phyloP scores from a whole-genome alignment of 2,329 filamentous ascomycete genomes.

The Hortaea sp. region DNA sequence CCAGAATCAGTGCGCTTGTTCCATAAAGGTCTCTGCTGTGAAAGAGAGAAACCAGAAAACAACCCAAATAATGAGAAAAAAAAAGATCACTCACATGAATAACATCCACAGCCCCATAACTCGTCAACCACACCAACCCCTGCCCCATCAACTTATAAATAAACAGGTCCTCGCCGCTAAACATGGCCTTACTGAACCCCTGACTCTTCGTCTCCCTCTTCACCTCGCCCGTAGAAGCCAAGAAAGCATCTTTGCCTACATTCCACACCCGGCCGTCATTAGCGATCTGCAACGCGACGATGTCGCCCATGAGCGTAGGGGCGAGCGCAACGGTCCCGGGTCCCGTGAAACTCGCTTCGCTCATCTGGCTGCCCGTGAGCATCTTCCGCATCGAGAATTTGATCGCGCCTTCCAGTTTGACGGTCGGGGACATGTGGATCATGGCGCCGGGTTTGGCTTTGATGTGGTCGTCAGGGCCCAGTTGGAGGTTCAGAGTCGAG shows the following conservation, averaged over 20 bases:
- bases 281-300: conserved; percentile 58
- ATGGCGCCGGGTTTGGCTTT: conserved; percentile 71
- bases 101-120: conserved; percentile 82
- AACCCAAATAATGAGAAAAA: neutral
- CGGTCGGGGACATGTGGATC: conserved; percentile 81
- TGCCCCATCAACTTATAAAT: conserved; percentile 72
- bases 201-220: conserved; percentile 71
- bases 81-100: conserved; percentile 60
- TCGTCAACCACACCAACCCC: conserved; percentile 77
- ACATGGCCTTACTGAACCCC: conserved; percentile 75
- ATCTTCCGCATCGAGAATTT: conserved; percentile 86
- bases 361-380: conserved; percentile 66
- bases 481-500: conserved; percentile 72
- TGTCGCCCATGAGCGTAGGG: conserved; percentile 68
- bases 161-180: conserved; percentile 82
- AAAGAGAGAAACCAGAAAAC: too few relatives aligned
- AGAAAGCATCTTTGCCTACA: conserved; percentile 73
- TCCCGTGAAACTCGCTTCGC: conserved; percentile 68
- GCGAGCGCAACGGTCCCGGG: conserved; percentile 80
- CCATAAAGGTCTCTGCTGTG: too few relatives aligned
- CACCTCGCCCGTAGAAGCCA: conserved; percentile 75
- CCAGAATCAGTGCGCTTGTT: too few relatives aligned
- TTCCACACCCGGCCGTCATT: conserved; percentile 63
- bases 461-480: conserved; percentile 77
- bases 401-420: conserved; percentile 67